Base-by-base conservation (phyloP, 2,329 filamentous ascomycete genomes). In the Rutstroemia sp. region DNA sequence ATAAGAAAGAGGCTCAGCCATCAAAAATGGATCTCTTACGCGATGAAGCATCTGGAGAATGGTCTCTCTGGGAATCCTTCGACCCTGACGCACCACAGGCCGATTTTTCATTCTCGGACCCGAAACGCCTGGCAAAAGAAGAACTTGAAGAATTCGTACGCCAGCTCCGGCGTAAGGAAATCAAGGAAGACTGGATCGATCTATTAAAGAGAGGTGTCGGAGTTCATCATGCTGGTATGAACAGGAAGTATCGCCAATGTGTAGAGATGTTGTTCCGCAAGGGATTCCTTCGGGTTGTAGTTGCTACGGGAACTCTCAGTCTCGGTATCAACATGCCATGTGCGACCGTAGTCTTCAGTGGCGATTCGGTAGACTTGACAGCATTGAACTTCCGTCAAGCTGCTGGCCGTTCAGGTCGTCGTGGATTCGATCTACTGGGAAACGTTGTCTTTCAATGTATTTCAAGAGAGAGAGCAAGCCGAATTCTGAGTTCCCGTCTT, bases 241-340 rank as follows among this genome's bases (percentile, higher is more conserved):
- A 91, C 66, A 78, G 86, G 49, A 81, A 82, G 60, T 92, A 92
- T 66, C 81, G 88, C 39, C 87, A 90, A 68, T 76, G 75, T 19
- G 84, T 89, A 1, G 87, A 91, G 66, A 86, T 88, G 58, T 72
- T 90, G 7, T 91, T 90, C 71, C 79, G 88, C 8, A 86, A 81
- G 67, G 86, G 87, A 0, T 91, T 81, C 65, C 70, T 92, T 42
- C 78, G 80, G 7, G 83, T 87, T 1, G 82, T 92, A 27, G 77
- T 92, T 25, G 87, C 88, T 0, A 92, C 88, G 1, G 88, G 87
- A 1, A 91, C 87, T 0, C 76, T 91, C 21, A 85, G 86, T 1
- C 73, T 92, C 5, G 88, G 88, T 73, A 87, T 92, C 73, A 92
- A 89, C 64, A 89, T 89, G 85, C 88, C 88, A 9, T 92, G 87